Conservation (phyloP, 345 rosid species). For the Populus nigra region DNA sequence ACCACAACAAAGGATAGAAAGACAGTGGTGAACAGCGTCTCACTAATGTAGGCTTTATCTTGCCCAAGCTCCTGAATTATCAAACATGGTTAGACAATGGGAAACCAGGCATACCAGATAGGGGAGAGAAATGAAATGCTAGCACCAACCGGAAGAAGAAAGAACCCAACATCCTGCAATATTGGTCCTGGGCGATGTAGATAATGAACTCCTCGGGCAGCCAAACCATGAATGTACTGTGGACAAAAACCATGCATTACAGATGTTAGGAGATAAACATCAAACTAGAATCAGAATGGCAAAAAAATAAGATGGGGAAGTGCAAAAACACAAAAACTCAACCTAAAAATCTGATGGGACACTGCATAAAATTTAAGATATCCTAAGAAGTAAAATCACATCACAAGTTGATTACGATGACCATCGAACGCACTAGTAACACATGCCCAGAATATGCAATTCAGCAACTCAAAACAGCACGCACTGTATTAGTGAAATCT, state of each 20-base stretch:
- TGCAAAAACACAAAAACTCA: neutral
- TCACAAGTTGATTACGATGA: neutral
- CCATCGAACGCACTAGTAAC: neutral
- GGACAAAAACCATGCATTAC: neutral
- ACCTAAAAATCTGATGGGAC: neutral
- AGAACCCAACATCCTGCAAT: slow-evolving; percentile 86
- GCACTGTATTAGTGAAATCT: neutral
- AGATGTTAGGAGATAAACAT: neutral
- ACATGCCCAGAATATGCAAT: neutral
- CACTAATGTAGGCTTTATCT: slow-evolving; percentile 89
- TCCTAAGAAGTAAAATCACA: neutral
- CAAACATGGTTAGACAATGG: slow-evolving; percentile 13
- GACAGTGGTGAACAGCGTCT: slow-evolving; percentile 62
- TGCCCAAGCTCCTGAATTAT: slow-evolving; percentile 82
- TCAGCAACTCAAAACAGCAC: slow-evolving; percentile 1
- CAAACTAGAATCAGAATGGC: neutral
- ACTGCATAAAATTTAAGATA: neutral
- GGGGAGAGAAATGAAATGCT: neutral
- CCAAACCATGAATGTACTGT: slow-evolving; percentile 93
- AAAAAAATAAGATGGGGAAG: neutral
- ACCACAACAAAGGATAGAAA: slow-evolving; percentile 77
- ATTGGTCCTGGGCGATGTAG: slow-evolving; percentile 82
- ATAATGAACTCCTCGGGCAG: slow-evolving; percentile 96
- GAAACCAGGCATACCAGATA: neutral
- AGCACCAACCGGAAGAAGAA: slow-evolving; percentile 74